Conservation (phyloP, 192 early-diverging fungal species). For the Dimargaris xerosporica region DNA sequence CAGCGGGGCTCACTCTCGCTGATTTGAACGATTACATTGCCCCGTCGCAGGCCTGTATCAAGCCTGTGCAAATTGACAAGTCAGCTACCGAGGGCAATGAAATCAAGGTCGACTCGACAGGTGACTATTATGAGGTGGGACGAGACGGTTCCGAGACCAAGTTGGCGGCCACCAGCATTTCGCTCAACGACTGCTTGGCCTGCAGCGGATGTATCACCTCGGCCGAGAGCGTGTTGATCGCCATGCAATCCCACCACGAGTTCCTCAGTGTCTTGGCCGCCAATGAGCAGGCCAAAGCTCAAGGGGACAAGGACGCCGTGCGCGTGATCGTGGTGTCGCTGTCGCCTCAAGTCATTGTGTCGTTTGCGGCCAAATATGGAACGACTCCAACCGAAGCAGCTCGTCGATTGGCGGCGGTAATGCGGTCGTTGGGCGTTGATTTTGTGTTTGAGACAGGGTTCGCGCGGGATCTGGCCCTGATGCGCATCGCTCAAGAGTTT, state of each 20-base stretch:
- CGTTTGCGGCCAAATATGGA: slow-evolving; percentile 73
- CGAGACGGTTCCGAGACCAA: slow-evolving; percentile 69
- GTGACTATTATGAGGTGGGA: slow-evolving; percentile 79
- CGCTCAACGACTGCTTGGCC: slow-evolving; percentile 92
- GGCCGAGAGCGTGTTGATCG: slow-evolving; percentile 86
- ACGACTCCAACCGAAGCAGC: slow-evolving; percentile 52
- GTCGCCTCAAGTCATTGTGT: slow-evolving; percentile 79
- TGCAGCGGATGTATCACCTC: slow-evolving; percentile 99
- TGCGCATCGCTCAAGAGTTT: slow-evolving; percentile 80
- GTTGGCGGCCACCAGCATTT: slow-evolving; percentile 73
- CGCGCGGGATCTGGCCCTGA: slow-evolving; percentile 71
- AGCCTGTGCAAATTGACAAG: slow-evolving; percentile 74
- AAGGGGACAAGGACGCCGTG: slow-evolving; percentile 15
- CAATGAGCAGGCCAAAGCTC: slow-evolving; percentile 29
- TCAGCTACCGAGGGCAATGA: slow-evolving; percentile 35
- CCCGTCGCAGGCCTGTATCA: slow-evolving; percentile 95
- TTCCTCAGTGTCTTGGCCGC: slow-evolving; percentile 46
- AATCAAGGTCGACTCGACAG: slow-evolving; percentile 60
- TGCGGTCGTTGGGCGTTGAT: slow-evolving; percentile 71
- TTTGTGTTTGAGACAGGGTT: slow-evolving; percentile 82
- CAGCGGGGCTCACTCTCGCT: slow-evolving; percentile 68
- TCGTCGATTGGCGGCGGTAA: slow-evolving; percentile 50
- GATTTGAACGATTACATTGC: slow-evolving; percentile 97
- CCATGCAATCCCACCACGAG: slow-evolving; percentile 86
- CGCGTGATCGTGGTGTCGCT: slow-evolving; percentile 66